Base-by-base conservation (phyloP, 73 alveolate species). In the Uronychia binucleata region DNA sequence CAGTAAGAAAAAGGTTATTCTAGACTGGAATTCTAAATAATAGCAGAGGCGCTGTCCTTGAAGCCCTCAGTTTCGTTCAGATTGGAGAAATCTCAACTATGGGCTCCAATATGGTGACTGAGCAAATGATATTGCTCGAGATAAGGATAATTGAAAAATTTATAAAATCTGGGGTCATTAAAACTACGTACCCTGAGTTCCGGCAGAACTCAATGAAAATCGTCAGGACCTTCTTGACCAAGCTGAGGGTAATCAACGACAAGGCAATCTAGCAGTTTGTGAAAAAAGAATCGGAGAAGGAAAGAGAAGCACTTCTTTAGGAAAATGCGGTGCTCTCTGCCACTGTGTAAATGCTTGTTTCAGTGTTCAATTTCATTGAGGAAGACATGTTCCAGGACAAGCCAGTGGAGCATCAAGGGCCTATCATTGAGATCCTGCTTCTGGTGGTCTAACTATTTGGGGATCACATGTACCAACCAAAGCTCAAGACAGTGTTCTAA, bases 121-220 rank as follows among this genome's bases (percentile, higher is more conserved):
- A 46, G 5, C n/a, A 46, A 19, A 46, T 46, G 67, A 5, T 46
- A 11, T 19, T 11, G 19, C 19, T 46, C 5, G 67, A 46, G 19
- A 46, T 19, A 11, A 11, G 19, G 67, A 46, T 46, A 19, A 5
- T 46, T 11, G 67, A 11, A 19, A 46, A 5, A 11, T 46, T 46
- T 19, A 46, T 46, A 5, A 46, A 46, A 19, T 46, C 67, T 46
- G 67, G 67, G 19, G 67, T 46, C 5, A 46, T 67, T 26, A 79
- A 85, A 31, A 86, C 92, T 33, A 79, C 92, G 1, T 86, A 76
- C 88, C 88, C 92, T 0, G 92, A 86, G 33, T 78, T 79, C 60
- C 57, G 92, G 59, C 82, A 86, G 79, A 86, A 86, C 25, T 78
- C 33, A n/a, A 59, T 79, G 77, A 86, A 86, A 33, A 74, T 79